Base-by-base conservation (phyloP, 345 rosid genomes). In the Eutrema heterophyllum region DNA sequence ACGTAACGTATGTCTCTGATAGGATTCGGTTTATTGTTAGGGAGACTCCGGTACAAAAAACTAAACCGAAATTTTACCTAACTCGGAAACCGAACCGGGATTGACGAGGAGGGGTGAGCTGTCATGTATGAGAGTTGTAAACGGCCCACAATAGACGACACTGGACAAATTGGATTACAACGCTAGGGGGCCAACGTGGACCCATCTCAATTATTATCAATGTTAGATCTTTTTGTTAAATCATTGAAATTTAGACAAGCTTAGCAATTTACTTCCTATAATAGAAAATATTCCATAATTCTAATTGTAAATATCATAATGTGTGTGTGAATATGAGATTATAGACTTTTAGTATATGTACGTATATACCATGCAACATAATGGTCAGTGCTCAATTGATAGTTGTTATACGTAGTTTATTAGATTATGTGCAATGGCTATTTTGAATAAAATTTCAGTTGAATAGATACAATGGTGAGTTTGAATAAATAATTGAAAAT, bases 1-100 rank as follows among this genome's bases (percentile, higher is more conserved):
- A 58, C 80, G 76, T 50, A 77, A 58, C 80, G 76, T 50, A 77
- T 36, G 68, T 57, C 55, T 49, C 72, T 64, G 7, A 29, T 48
- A n/a, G 18, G 71, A 64, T 70, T 64, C 71, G 80, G 71, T 76
- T 70, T 62, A 53, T 9, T 67, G 14, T 76, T 14, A 16, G 60
- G 15, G 44, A 40, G 15, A 29, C 12, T 63, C 78, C 67, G 78
- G 72, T 66, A 18, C 4, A 1, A 6, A 2, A 7, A 1, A 6
- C 0, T 27, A 4, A 69, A 61, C 64, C 68, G 21, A 24, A 27
- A 6, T 41, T 50, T 36, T 0, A 15, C 8, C 5, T 62, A 45
- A 26, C 41, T 45, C 41, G 40, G 16, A 9, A 56, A 54, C 8
- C 39, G 26, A 65, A 56, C 71, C 80, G 54, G 71, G 39, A 2